Evolutionary conservation across 2,329 filamentous ascomycete species (phyloP), one percentile per base, ranked within the genome.

Genomic region (Graphiopsis chlorocephala): DNA sequence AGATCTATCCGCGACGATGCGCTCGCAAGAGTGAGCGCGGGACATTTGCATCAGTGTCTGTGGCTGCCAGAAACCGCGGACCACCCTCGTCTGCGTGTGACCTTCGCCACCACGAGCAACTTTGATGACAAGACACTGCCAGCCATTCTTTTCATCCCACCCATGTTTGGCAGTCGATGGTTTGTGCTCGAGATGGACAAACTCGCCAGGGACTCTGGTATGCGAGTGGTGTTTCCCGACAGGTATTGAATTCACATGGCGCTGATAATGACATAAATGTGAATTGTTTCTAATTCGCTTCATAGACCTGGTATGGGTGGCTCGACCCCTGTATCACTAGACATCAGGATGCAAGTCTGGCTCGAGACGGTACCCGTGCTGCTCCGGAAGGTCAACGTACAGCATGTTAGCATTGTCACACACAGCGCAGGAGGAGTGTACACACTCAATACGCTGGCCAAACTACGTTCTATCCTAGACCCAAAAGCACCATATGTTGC

Each of bases 341-440:
- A 72, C 11, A 57, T 75, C 15, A 74, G 81, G 4, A 70, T 82
- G 17, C 50, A 70, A 5, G 69, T 73, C 23, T 83, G 78, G 76
- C 70, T 81, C 26, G 79, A 82, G 66, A 74, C 75, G 0, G 71
- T 82, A 1, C 79, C 80, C 20, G 67, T 65, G 4, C 69, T 83
- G 0, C 71, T 83, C 6, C 42, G 70, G 4, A 64, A 73, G 48
- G 73, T 83, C 5, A 56, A 70, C 0, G 76, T 80, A 55, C 63
- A 73, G 62, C 74, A 79, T 64, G 75, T 82, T 20, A 71, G 69
- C n/a, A 66, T 82, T 0, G 70, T 77, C 1, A 72, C 76, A 20
- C 80, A 83, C 64, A 78, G 74, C 25, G 76, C 77, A 0, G 81
- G 81, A 2, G 79, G 79, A 0, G 72, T 81, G 1, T 82, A 80